Base-by-base conservation (phyloP, 2,329 filamentous ascomycete genomes). In the Leptosphaerulina australis region DNA sequence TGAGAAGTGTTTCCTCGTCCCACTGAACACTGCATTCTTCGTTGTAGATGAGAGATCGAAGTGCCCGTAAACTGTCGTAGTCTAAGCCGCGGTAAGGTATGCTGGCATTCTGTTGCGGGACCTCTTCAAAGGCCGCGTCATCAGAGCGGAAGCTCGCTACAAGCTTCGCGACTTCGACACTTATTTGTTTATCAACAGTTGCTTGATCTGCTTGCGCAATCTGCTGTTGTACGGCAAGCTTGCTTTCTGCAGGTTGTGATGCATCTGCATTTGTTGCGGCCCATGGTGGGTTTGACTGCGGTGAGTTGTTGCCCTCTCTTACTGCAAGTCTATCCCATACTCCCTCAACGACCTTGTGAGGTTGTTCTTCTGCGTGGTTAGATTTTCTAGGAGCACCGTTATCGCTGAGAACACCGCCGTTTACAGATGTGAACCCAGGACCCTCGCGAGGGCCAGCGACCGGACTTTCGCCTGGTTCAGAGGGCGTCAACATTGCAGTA, bases 21-120 rank as follows among this genome's bases (percentile, higher is more conserved):
- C 63, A 56, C 10, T 55, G 41, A 6, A 59, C 40, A 15, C 53
- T 56, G 14, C 49, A 50, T 21, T 66, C 63, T 40, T 69, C 64
- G 21, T 55, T 56, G 36, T 70, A 70, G 10, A 70, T 60, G 40
- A 69, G 67, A 11, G 62, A 54, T 18, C 69, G 68, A 10, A 71
- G 59, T 15, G 67, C 67, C 17, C 58, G 53, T 22, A 70, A 30
- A 5, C 59, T 66, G 10, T 70, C 68, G 22, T 62, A 55, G 39
- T 71, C 69, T 11, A 71, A 48, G 3, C 66, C 67, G 25, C 58
- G 62, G 24, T 67, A 67, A 8, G 62, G 57, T 50, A 53, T 50
- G 24, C 56, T 60, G 39, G 46, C 59, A 36, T 47, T 53, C 25
- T 59, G 45, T 30, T 61, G 62, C 12, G 55, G 52, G 20, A 59